Evolutionary conservation across 768 basidiomycete species (phyloP).

Genomic region (Tylopilus sp.): DNA sequence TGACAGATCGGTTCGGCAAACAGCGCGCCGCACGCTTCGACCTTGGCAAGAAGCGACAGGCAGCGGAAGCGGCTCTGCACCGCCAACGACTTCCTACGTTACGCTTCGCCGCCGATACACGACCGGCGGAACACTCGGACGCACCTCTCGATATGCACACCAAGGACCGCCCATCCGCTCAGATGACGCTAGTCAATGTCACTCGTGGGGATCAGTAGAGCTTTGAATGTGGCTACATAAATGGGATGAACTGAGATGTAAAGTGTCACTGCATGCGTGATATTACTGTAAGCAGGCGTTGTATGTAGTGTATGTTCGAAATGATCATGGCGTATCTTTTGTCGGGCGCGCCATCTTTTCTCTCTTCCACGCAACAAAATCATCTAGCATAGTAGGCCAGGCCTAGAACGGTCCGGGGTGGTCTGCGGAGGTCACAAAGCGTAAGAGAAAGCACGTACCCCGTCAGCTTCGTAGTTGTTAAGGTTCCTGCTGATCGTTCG

Average conservation of each 20-base stretch:
- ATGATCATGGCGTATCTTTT: conserved; percentile 5
- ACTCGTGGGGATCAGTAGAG: background rate
- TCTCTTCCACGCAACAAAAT: conserved; percentile 70
- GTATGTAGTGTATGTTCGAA: conserved; percentile 9
- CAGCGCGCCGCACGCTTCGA: no score
- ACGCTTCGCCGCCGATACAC: conserved; percentile 19
- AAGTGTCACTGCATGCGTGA: conserved; percentile 6
- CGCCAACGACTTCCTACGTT: conserved; percentile 16
- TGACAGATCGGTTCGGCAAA: no score
- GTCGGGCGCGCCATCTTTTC: conserved; percentile 11
- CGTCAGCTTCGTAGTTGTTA: conserved; percentile 70
- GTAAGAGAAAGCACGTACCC: conserved; percentile 43
- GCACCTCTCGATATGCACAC: background rate
- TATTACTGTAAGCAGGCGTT: conserved; percentile 18
- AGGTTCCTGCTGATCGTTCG: conserved; percentile 56
- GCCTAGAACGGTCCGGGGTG: conserved; percentile 50
- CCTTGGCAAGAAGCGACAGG: conserved; percentile 8
- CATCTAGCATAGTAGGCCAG: conserved; percentile 81
- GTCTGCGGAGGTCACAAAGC: conserved; percentile 2
- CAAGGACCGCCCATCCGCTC: background rate
- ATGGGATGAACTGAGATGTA: conserved; percentile 7
- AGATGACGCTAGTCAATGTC: background rate
- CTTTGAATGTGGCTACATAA: background rate
- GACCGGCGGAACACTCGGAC: background rate
- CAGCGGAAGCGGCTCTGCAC: background rate